These are phyloP conservation scores for Calonectria multiphialidica DNA, from an alignment of 2,329 filamentous ascomycete genomes.

Conservation along the genomic window DNA sequence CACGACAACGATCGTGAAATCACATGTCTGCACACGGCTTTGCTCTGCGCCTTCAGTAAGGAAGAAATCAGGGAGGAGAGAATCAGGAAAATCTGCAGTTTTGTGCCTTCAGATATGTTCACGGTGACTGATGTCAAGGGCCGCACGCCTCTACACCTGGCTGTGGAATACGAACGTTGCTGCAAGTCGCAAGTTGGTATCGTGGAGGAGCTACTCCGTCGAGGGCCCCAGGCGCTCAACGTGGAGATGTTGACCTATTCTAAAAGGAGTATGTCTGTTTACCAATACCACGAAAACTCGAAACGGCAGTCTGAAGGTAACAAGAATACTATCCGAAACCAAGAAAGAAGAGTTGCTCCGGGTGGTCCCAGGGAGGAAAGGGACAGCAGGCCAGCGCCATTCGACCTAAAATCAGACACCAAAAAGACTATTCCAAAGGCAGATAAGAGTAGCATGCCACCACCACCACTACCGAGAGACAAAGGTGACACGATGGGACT, in stretches of 20 bases:
- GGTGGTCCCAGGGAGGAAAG: neutral
- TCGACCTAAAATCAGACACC: neutral
- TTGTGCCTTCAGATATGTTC: constrained; percentile 15
- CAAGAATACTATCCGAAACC: no score
- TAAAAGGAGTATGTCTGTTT: neutral
- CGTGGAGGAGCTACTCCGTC: neutral
- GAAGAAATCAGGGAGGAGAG: neutral
- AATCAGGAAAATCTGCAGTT: constrained; percentile 14
- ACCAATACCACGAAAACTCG: constrained; percentile 10
- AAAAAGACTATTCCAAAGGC: neutral
- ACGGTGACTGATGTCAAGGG: constrained; percentile 8
- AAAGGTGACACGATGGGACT: neutral
- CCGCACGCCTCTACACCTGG: constrained; percentile 17
- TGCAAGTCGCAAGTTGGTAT: constrained; percentile 12
- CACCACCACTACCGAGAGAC: neutral
- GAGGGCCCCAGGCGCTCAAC: neutral
- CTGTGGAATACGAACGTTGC: constrained; percentile 15
- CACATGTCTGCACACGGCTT: constrained; percentile 18
- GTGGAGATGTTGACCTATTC: neutral
- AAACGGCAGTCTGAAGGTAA: neutral
- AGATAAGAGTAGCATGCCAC: neutral
- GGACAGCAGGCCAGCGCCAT: no score
- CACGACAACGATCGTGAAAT: neutral
- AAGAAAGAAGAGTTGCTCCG: neutral
- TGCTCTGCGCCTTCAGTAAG: constrained; percentile 3